Evolutionary conservation across 805 yeast genomes (phyloP), one percentile per base, ranked within the genome.

Genomic region (Hanseniaspora occidentalis): DNA sequence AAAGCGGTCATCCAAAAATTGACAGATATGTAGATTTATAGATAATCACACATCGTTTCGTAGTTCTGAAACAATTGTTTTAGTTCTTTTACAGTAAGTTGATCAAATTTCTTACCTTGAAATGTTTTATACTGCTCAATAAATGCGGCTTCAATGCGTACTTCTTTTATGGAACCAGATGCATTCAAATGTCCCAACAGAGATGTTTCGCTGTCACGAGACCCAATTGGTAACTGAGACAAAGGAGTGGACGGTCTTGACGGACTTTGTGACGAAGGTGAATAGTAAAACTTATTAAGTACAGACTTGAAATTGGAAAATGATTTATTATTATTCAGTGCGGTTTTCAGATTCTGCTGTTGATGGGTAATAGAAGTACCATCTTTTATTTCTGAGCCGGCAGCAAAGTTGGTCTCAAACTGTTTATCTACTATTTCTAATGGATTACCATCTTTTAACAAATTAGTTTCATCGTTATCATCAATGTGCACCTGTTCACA

Each of bases 261-360:
- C n/a, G n/a, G n/a, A n/a, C n/a, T n/a, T n/a, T n/a, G n/a, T n/a
- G n/a, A n/a, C n/a, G n/a, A n/a, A n/a, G 60, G 55, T 16, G 61
- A 58, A 7, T 58, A 50, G 27, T 57, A 55, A 2, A 59, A 48
- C 38, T 51, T 53, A n/a, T 56, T 56, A 16, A 58, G 42, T 10
- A 57, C 49, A 31, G 52, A 54, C 37, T 52, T 52, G 7, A 33
- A 41, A 35, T 57, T 61, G 33, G 57, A 47, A 6, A 54, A 50
- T 17, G 52, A 47, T 39, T 43, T 56, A 25, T 56, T 46, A 3
- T 57, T 55, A 18, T 53, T 56, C 41, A 52, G 52, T 3, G 42
- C 40, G 5, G 45, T 41, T 29, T 18, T 16, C 35, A 14, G 6
- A 8, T 25, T 7, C 17, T 25, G 20, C 24, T 22, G 17, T 19